Evolutionary conservation across 768 basidiomycete species (phyloP), one percentile per base, ranked within the genome.

Genomic region (Mycena kentingensis): DNA sequence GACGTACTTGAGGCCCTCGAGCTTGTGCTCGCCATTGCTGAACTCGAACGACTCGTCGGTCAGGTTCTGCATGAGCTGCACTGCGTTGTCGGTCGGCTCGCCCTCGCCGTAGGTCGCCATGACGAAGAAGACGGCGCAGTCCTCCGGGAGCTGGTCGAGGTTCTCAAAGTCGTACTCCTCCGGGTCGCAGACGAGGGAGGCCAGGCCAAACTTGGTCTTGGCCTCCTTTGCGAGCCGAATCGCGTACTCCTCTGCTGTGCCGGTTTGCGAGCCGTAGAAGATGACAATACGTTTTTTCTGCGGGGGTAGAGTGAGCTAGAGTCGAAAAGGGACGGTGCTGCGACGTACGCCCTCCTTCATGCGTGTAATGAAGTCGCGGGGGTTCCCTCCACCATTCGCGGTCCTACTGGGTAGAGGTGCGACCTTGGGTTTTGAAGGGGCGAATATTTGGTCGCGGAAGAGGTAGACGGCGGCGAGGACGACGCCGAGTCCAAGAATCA

Each of bases 141-240:
- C 88, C 60, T 89, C 88, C 0, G 97, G 91, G 25, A 98, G 69
- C 66, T 87, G 78, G 71, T 98, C 96, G 57, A 98, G 84, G 69
- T 90, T 94, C 68, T 95, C 93, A 66, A 98, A 98, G 67, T 98
- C 97, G 69, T 98, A 98, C 71, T 99, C 96, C 70, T 99, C 97
- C 3, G 95, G 94, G 66, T 99, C 96, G 65, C 94, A 97, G 15
- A 99, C 96, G 49, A 98, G 85, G 6, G 94, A 97, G 10, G 93
- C 88, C 15, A 98, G 80, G 43, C 96, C 96, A 58, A 92, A 99
- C 66, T 96, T 93, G 55, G 90, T 81, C 73, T 99, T 99, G 34
- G 93, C 93, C 68, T 99, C 96, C 75, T 98, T 98, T 13, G 96
- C 96, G 10, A 99, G 81, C 69, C 97, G 90, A 61, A 96, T 93